Conservation (phyloP, 768 basidiomycete species). For the Russula sp. region DNA sequence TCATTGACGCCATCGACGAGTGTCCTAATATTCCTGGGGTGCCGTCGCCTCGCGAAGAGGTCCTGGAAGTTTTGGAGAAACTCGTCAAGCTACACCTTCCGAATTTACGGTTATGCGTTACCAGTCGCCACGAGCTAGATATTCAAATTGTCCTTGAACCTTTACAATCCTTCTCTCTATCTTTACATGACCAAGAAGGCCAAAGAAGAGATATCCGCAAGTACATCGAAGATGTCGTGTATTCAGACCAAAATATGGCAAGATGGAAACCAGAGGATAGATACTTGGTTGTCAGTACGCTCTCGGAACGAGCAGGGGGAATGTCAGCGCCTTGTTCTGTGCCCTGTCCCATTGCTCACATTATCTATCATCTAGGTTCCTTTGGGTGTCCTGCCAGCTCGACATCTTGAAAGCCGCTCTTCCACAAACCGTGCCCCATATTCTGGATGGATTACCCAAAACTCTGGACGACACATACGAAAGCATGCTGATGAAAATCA, state of each 20-base stretch:
- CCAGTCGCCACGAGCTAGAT: constrained; percentile 1
- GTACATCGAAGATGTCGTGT: background rate
- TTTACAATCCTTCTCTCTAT: background rate
- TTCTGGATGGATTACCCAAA: background rate
- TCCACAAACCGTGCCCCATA: background rate
- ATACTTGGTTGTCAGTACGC: background rate
- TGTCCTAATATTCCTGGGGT: background rate
- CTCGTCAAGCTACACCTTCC: background rate
- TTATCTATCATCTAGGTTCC: constrained; percentile 7
- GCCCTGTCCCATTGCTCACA: background rate
- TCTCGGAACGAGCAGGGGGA: background rate
- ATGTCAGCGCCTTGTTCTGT: background rate
- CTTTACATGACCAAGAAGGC: background rate
- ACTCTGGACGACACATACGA: background rate
- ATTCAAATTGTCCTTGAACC: background rate
- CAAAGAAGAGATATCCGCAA: background rate
- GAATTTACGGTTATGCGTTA: constrained; percentile 4
- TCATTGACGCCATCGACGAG: constrained; percentile 12
- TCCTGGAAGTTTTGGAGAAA: background rate
- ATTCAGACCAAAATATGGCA: background rate
- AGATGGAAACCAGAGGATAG: background rate
- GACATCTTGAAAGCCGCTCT: background rate
- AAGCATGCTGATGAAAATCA: constrained; percentile 1
- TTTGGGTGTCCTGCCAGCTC: background rate
- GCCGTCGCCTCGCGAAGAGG: background rate